phyloP scores from a whole-genome alignment of 2,329 filamentous ascomycete genomes.

The Aspergillus floridensis region DNA sequence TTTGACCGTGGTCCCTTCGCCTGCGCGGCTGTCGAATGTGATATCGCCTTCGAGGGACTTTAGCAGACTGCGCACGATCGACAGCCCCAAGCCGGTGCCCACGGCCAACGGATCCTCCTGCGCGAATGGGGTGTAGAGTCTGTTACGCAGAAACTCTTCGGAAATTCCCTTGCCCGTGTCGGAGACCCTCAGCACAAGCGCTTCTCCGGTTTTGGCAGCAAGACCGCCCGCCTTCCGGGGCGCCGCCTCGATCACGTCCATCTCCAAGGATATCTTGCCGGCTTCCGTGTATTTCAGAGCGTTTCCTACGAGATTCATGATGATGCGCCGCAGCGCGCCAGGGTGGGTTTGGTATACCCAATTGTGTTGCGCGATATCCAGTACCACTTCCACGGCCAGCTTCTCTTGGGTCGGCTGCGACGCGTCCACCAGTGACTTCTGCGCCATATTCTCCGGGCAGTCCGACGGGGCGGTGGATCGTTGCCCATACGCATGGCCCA shows the following conservation, averaged over 20 bases:
- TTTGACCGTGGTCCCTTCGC: constrained; percentile 55
- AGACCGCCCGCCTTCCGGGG: neutral
- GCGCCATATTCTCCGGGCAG: constrained; percentile 23
- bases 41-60: constrained; percentile 60
- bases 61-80: constrained; percentile 62
- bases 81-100: constrained; percentile 56
- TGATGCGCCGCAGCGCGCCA: constrained; percentile 54
- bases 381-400: constrained; percentile 46
- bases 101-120: constrained; percentile 61
- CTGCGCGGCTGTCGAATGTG: constrained; percentile 53
- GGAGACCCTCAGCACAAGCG: constrained; percentile 46
- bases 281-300: constrained; percentile 60
- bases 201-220: neutral
- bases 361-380: constrained; percentile 51
- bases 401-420: constrained; percentile 2
- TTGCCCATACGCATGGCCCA: constrained; percentile 47
- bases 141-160: constrained; percentile 58
- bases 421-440: constrained; percentile 2
- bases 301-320: constrained; percentile 64
- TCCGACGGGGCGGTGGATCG: constrained; percentile 26
- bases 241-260: constrained; percentile 29
- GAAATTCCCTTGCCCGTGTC: constrained; percentile 68
- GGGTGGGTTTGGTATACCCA: constrained; percentile 58
- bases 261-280: constrained; percentile 50
- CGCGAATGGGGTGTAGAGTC: constrained; percentile 56